These are phyloP conservation scores for Cordyceps pruinosa DNA, from an alignment of 2,329 filamentous ascomycete genomes.

Conservation along the genomic window DNA sequence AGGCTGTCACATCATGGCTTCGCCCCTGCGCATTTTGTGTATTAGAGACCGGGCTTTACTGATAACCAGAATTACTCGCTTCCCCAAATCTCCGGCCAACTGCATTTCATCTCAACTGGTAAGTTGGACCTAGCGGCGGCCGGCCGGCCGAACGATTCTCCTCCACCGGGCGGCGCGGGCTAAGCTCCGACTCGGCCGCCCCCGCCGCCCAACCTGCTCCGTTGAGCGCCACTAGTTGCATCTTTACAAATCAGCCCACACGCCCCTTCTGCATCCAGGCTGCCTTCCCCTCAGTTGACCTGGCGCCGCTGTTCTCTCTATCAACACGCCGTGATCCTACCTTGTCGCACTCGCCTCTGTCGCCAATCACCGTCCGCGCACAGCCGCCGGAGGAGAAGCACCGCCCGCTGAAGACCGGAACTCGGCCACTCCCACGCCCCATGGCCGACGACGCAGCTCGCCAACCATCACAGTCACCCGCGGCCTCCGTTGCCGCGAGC, in stretches of 20 bases:
- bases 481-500: slow-evolving; percentile 26
- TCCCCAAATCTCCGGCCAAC: not conserved
- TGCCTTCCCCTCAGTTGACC: too few relatives aligned
- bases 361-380: not conserved
- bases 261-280: not conserved
- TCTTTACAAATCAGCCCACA: not conserved
- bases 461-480: slow-evolving; percentile 8
- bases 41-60: not conserved
- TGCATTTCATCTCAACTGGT: not conserved
- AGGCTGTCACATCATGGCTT: not conserved
- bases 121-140: not conserved
- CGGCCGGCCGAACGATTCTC: not conserved
- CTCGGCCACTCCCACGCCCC: not conserved
- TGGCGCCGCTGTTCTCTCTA: too few relatives aligned
- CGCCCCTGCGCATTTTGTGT: not conserved
- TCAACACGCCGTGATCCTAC: not conserved
- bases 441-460: not conserved
- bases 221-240: not conserved
- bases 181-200: too few relatives aligned
- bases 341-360: too few relatives aligned
- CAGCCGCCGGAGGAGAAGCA: not conserved
- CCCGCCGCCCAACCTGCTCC: not conserved
- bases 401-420: not conserved
- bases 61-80: not conserved
- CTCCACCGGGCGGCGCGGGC: not conserved